These are phyloP conservation scores for Alternaria alternata DNA, from an alignment of 2,329 filamentous ascomycete species.

Conservation along the genomic window DNA sequence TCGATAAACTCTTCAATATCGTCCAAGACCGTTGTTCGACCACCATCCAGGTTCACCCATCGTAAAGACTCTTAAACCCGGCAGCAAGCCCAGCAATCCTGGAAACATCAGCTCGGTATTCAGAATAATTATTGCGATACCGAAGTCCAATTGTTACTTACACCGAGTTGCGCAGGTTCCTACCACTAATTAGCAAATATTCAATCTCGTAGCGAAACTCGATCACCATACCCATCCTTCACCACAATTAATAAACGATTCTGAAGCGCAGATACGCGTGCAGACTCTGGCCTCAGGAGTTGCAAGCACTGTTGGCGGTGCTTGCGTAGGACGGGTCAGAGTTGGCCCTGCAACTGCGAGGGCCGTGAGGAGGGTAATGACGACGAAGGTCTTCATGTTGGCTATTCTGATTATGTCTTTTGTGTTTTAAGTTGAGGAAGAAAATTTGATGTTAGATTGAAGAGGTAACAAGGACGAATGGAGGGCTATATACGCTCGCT, in stretches of 20 bases:
- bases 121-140: too few species aligned
- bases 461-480: neutral
- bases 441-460: neutral
- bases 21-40: too few species aligned
- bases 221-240: neutral
- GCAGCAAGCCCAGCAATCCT: slow-evolving; percentile 3
- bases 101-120: neutral
- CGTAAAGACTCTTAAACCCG: neutral
- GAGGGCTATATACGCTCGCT: neutral
- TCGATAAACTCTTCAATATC: too few species aligned
- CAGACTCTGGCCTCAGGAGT: neutral
- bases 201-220: neutral
- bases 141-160: neutral
- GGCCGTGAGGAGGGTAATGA: neutral
- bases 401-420: neutral
- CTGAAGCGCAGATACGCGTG: neutral
- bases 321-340: neutral
- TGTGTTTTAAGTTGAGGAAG: neutral
- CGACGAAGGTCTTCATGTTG: neutral
- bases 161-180: neutral
- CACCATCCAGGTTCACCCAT: neutral
- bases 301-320: neutral
- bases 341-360: neutral
- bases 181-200: neutral
- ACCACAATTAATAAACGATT: neutral